phyloP scores from a whole-genome alignment of 805 yeast genomes.

The Pichia pseudocactophila region DNA sequence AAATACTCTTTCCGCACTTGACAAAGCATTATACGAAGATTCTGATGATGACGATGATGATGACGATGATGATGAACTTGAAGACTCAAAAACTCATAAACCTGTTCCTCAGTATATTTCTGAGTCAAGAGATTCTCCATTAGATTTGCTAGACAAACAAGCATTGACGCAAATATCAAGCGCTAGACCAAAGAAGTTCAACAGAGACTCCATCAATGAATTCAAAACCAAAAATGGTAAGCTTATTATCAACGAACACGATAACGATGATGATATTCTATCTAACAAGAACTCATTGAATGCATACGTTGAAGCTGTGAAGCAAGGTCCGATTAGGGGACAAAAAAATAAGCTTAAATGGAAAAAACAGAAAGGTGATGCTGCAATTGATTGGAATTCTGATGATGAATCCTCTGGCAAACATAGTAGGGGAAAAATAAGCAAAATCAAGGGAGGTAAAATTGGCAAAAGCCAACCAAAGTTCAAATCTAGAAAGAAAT shows the following conservation, averaged over 20 bases:
- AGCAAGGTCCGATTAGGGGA: conserved; percentile 88
- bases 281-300: conserved; percentile 53
- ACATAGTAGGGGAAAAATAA: conserved; percentile 3
- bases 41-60: conserved; percentile 42
- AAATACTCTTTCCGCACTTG: conserved; percentile 69
- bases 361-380: conserved; percentile 45
- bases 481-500: conserved; percentile 52
- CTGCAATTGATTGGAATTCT: conserved; percentile 41
- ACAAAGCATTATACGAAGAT: conserved; percentile 79
- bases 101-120: conserved; percentile 56
- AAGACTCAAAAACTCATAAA: conserved; percentile 16
- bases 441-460: conserved; percentile 14
- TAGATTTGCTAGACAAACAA: conserved; percentile 80
- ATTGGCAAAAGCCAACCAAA: conserved; percentile 33
- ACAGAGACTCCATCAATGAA: conserved; percentile 34
- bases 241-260: conserved; percentile 50
- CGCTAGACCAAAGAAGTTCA: conserved; percentile 61
- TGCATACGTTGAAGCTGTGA: conserved; percentile 91
- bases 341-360: conserved; percentile 86
- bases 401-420: conserved; percentile 12
- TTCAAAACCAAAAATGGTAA: conserved; percentile 58
- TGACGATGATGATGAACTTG: conserved; percentile 39
- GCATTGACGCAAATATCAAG: conserved; percentile 85
- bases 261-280: conserved; percentile 40
- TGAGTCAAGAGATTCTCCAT: conserved; percentile 65